These are phyloP conservation scores for Mycena filopes DNA, from an alignment of 768 basidiomycete genomes.

Conservation along the genomic window DNA sequence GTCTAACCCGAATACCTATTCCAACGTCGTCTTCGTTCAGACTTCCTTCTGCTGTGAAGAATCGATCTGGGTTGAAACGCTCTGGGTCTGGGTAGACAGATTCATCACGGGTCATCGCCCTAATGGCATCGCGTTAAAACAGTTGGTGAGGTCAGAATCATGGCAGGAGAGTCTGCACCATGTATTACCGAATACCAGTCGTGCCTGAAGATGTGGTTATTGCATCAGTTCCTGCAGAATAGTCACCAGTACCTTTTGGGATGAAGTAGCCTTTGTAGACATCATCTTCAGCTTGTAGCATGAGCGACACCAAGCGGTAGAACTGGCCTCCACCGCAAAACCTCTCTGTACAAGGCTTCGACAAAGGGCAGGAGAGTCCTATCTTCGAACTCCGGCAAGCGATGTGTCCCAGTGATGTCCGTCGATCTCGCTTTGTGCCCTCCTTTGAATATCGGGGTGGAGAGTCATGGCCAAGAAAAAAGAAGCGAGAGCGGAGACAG, in stretches of 20 bases:
- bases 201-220: constrained; percentile 14
- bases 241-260: constrained; percentile 38
- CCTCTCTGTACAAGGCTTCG: constrained; percentile 1
- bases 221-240: neutral
- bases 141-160: neutral
- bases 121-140: neutral
- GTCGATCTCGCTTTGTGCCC: constrained; percentile 44
- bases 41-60: constrained; percentile 33
- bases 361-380: constrained; percentile 23
- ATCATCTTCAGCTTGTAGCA: constrained; percentile 37
- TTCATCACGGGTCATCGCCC: constrained; percentile 42
- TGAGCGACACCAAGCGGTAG: neutral
- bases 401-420: constrained; percentile 39
- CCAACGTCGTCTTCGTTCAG: constrained; percentile 14
- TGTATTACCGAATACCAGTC: constrained; percentile 46
- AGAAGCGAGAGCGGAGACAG: neutral
- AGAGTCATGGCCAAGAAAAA: constrained; percentile 39
- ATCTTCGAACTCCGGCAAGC: constrained; percentile 44
- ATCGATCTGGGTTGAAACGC: constrained; percentile 42
- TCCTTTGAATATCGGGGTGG: constrained; percentile 38
- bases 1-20: constrained; percentile 19
- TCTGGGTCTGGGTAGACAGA: constrained; percentile 40
- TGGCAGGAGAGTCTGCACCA: constrained; percentile 38
- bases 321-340: neutral
- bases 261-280: constrained; percentile 45